phyloP scores from a whole-genome alignment of 2,329 filamentous ascomycete genomes.

The Alternaria ventricosa region DNA sequence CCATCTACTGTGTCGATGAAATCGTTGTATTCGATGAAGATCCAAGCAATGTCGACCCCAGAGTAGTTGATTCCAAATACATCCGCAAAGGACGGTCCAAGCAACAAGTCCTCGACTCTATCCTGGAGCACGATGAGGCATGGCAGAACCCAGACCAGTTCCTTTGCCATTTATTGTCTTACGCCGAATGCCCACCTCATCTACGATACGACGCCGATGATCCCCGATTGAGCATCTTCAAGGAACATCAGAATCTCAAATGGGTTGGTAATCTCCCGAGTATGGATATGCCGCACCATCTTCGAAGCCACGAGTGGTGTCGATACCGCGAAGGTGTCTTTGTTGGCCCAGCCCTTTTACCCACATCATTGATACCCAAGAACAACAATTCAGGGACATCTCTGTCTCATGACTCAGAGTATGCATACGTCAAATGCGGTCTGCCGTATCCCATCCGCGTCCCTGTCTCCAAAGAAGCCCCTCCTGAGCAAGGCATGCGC shows the following conservation, averaged over 20 bases:
- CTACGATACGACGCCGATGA: conserved; percentile 53
- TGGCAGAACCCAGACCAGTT: conserved; percentile 80
- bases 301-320: conserved; percentile 77
- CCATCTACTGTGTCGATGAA: conserved; percentile 85
- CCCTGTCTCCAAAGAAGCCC: conserved; percentile 49
- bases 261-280: conserved; percentile 76
- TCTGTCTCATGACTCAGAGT: conserved; percentile 12
- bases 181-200: conserved; percentile 84
- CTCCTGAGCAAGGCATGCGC: conserved; percentile 72
- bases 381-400: conserved; percentile 56
- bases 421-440: conserved; percentile 59
- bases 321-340: conserved; percentile 81
- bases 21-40: conserved; percentile 81
- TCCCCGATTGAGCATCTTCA: conserved; percentile 71
- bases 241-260: conserved; percentile 77
- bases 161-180: conserved; percentile 77
- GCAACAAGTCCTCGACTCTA: conserved; percentile 50
- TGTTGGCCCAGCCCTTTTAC: conserved; percentile 41
- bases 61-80: conserved; percentile 30
- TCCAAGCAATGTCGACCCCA: conserved; percentile 41
- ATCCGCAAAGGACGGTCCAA: conserved; percentile 40
- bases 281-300: conserved; percentile 85
- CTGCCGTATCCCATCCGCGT: conserved; percentile 60
- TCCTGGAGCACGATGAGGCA: conserved; percentile 55
- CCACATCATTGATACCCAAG: conserved; percentile 16